Evolutionary conservation across 2,329 filamentous ascomycete genomes (phyloP).

Genomic region (Pestalotiopsis sp.): DNA sequence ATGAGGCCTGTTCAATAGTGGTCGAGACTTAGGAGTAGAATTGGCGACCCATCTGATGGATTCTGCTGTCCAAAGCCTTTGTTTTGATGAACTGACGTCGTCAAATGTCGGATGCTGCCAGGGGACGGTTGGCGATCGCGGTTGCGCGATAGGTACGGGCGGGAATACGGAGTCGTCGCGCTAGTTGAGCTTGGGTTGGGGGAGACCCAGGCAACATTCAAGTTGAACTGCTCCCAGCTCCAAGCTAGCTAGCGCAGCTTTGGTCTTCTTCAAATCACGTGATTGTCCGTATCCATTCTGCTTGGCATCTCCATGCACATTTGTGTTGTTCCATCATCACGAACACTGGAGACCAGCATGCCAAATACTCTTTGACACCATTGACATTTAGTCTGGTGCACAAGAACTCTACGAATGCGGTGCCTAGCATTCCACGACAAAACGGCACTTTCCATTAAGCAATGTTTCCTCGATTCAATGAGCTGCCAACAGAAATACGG

Average conservation of each 20-base stretch:
- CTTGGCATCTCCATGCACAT: background rate
- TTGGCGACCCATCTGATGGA: background rate
- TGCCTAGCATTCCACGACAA: background rate
- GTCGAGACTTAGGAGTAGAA: background rate
- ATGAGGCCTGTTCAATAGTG: background rate
- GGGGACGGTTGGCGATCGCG: conserved; percentile 4
- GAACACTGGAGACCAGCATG: background rate
- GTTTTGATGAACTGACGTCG: conserved; percentile 1
- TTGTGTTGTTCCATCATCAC: background rate
- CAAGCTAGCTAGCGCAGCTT: background rate
- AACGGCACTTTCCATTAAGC: too few relatives aligned
- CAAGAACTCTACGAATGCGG: too few relatives aligned
- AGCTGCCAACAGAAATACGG: background rate
- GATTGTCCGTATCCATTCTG: background rate
- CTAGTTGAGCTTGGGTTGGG: background rate
- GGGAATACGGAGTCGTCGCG: background rate
- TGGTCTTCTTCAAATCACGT: background rate
- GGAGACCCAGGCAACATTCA: background rate
- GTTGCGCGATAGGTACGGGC: background rate
- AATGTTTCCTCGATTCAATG: background rate
- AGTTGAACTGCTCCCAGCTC: background rate
- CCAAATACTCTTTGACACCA: too few relatives aligned
- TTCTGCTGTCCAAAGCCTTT: background rate
- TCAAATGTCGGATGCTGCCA: background rate
- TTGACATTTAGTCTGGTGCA: too few relatives aligned